Evolutionary conservation across 805 yeast species (phyloP), one percentile per base, ranked within the genome.

Genomic region (Ogataea paraovalis): DNA sequence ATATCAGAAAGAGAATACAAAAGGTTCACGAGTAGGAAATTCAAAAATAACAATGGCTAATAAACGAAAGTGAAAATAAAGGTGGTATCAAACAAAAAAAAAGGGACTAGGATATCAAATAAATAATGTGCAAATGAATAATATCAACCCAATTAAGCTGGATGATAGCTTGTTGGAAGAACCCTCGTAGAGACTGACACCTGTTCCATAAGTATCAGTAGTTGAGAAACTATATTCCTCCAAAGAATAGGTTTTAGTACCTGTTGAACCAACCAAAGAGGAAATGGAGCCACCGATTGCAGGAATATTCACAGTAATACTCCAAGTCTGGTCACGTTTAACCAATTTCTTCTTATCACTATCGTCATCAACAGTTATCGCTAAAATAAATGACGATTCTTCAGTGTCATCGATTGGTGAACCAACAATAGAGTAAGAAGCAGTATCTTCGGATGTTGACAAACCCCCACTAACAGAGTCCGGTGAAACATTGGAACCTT

Each of bases 271-370:
- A 32, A n/a, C 36, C 6, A n/a, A 6, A 32, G 38, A 12, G 10
- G 38, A 16, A n/a, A 20, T n/a, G 3, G 38, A n/a, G 5, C 8
- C 38, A 34, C 38, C 16, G 10, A 34, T 16, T n/a, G 21, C 38
- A 5, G 38, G 38, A 34, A 34, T 34, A 34, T 16, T 10, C 13
- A 34, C 38, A 7, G 38, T 16, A 6, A 34, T 10, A 34, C 19
- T 34, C 51, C 51, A 48, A 4, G 46, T 41, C n/a, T 41, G 43
- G 23, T 47, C 39, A 32, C 51, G 39, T 37, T 48, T 48, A 32
- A 23, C 42, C 43, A 34, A 34, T 12, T 44, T 44, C 25, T 30
- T 32, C 12, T 30, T n/a, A n/a, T n/a, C 14, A 18, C 42, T 18
- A 23, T 38, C 48, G 6, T 33, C 22, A 22, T 33, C 20, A 39